A percentile compares a stretch with the other conserved stretches of the same genome.
These are phyloP conservation scores for Naganishia vishniacii DNA, from an alignment of 768 basidiomycete genomes.

Conservation along the genomic window DNA sequence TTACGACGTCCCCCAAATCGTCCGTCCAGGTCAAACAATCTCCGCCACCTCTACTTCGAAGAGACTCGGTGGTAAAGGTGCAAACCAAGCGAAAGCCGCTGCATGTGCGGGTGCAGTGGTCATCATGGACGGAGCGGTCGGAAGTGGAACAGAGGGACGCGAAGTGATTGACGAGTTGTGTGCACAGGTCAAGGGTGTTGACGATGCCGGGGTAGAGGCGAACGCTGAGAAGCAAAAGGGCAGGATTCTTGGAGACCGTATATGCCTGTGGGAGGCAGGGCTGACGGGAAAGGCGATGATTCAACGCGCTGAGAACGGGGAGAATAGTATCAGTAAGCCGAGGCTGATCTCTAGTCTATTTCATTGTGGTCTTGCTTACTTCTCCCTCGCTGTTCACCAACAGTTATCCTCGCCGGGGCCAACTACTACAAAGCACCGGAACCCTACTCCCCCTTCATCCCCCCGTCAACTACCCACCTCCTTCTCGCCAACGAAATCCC, in stretches of 20 bases:
- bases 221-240: background rate
- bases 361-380: background rate
- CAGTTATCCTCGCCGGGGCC: slow-evolving; percentile 47
- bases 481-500: slow-evolving; percentile 53
- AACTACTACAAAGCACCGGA: slow-evolving; percentile 34
- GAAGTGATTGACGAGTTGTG: slow-evolving; percentile 40
- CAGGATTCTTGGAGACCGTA: slow-evolving; percentile 13
- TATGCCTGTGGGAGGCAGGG: slow-evolving; percentile 26
- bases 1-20: slow-evolving; percentile 42
- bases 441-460: slow-evolving; percentile 36
- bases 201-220: slow-evolving; percentile 12
- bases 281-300: slow-evolving; percentile 52
- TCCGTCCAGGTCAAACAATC: slow-evolving; percentile 51
- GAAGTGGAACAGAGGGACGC: slow-evolving; percentile 39
- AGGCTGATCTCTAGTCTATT: background rate
- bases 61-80: slow-evolving; percentile 52
- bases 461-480: slow-evolving; percentile 47
- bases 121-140: slow-evolving; percentile 45
- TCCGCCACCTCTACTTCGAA: slow-evolving; percentile 45
- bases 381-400: no score
- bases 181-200: slow-evolving; percentile 37
- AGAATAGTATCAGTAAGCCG: slow-evolving; percentile 51
- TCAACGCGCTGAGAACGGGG: slow-evolving; percentile 49
- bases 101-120: slow-evolving; percentile 45
- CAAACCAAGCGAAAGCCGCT: slow-evolving; percentile 51